Conservation (phyloP, 208 protist genomes). For the Giardia muris region DNA sequence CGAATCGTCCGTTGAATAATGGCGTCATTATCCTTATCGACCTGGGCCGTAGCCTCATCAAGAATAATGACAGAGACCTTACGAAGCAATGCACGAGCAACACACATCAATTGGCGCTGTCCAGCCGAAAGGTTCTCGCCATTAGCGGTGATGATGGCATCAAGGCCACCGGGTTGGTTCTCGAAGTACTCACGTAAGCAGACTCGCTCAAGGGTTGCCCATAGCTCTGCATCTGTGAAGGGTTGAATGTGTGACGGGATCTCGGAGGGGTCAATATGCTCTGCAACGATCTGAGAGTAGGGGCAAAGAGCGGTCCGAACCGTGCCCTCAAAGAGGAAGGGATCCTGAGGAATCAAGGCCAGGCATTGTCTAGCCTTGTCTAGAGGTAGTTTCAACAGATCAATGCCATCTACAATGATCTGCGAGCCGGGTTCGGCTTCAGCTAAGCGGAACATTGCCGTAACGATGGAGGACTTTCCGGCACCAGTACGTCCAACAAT, state of each 20-base stretch:
- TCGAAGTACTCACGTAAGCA: slow-evolving; percentile 26
- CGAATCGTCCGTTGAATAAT: slow-evolving; percentile 30
- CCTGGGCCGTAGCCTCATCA: slow-evolving; percentile 34
- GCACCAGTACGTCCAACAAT: slow-evolving; percentile 48
- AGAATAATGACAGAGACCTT: slow-evolving; percentile 23
- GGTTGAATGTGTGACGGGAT: neutral
- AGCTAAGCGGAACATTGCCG: slow-evolving; percentile 40
- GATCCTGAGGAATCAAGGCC: slow-evolving; percentile 46
- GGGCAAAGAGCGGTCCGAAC: slow-evolving; percentile 41
- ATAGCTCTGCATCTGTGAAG: slow-evolving; percentile 35
- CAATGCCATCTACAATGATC: slow-evolving; percentile 41
- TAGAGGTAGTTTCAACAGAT: slow-evolving; percentile 32
- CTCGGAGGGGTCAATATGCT: neutral
- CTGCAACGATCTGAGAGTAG: slow-evolving; percentile 12
- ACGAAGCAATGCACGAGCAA: slow-evolving; percentile 16
- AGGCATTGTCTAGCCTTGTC: slow-evolving; percentile 30
- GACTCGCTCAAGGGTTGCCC: slow-evolving; percentile 4
- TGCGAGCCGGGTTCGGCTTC: slow-evolving; percentile 14
- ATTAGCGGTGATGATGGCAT: neutral
- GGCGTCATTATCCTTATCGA: slow-evolving; percentile 35
- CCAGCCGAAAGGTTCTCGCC: slow-evolving; percentile 32
- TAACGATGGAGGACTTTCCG: slow-evolving; percentile 45
- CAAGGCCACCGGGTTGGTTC: neutral
- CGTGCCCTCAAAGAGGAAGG: slow-evolving; percentile 45
- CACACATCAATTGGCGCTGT: slow-evolving; percentile 33